A percentile compares a stretch with the other conserved stretches of the same genome.
phyloP scores from a whole-genome alignment of 2,329 filamentous ascomycete genomes.

The Clonostachys byssicola region DNA sequence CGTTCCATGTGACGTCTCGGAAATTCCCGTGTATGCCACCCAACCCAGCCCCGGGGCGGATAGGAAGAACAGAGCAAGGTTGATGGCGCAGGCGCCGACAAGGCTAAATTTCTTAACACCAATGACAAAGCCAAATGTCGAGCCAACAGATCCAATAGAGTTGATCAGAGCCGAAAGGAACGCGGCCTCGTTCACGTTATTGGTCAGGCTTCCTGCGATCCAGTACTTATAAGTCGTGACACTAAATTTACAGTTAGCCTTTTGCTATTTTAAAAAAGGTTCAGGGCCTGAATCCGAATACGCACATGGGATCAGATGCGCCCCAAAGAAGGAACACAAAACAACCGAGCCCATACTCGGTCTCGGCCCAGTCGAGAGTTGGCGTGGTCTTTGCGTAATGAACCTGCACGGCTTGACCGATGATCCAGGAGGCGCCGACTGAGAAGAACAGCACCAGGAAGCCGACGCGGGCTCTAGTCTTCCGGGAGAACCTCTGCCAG shows the following conservation, averaged over 20 bases:
- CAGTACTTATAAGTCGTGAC: constrained; percentile 1
- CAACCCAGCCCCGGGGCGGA: background rate
- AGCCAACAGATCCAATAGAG: background rate
- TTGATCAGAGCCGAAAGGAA: background rate
- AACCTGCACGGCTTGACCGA: constrained; percentile 18
- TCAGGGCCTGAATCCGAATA: background rate
- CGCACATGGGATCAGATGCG: background rate
- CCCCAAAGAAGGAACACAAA: constrained; percentile 1
- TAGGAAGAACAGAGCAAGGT: background rate
- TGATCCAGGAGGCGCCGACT: constrained; percentile 18
- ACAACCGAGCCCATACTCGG: constrained; percentile 10
- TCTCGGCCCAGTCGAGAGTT: constrained; percentile 16
- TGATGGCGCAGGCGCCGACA: background rate
- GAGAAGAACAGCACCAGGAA: constrained; percentile 15
- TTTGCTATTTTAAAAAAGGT: background rate
- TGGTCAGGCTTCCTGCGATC: background rate
- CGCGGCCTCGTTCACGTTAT: background rate
- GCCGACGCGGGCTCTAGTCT: constrained; percentile 11
- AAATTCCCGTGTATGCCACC: background rate
- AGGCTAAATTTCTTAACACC: background rate
- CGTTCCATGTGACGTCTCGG: background rate
- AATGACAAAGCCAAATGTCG: background rate
- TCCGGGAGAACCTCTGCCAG: constrained; percentile 9
- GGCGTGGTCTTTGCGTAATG: constrained; percentile 15
- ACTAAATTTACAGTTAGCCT: background rate